Base-by-base conservation (phyloP, 345 rosid species). In the Leavenworthia alabamica region DNA sequence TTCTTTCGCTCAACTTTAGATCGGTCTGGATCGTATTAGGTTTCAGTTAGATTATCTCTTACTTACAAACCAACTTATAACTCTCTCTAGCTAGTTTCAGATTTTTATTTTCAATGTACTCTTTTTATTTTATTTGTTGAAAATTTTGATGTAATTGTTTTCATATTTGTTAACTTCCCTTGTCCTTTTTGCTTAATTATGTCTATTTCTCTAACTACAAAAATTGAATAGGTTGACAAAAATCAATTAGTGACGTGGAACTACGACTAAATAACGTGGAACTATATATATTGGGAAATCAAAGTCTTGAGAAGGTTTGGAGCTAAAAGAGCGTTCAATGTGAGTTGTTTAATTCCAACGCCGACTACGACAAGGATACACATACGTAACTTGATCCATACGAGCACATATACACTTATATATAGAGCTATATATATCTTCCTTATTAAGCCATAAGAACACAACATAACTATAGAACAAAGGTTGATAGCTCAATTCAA, bases 281-380 rank as follows among this genome's bases (percentile, higher is more conserved):
- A 26, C 7, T 24, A 46, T 66, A 46, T 66, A 41, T 37, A 22
- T 54, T 70, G 32, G 48, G 10, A 51, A 56, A 35, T 46, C 42
- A 27, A 44, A 61, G 13, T 17, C 28, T 15, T 32, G 68, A 54
- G 68, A 53, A 45, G 62, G 56, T 52, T 60, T 52, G 74, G 36
- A 54, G 68, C 2, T 7, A 62, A 58, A 69, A 20, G 54, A 44
- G 62, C 35, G 74, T 62, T 27, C 3, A 8, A 26, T 14, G 45
- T 69, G 63, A 62, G 62, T 61, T 69, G 73, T 69, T 69, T 56
- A 27, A 43, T 44, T 37, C 56, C 43, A 43, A 60, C 13, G 43
- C 20, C 56, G 36, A 45, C 68, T 56, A 54, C 23, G n/a, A 20
- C 50, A 54, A 61, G 50, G 49, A 45, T 54, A 45, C 68, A 62